Evolutionary conservation across 2,329 filamentous ascomycete species (phyloP).

Genomic region (Catunica adiposa): DNA sequence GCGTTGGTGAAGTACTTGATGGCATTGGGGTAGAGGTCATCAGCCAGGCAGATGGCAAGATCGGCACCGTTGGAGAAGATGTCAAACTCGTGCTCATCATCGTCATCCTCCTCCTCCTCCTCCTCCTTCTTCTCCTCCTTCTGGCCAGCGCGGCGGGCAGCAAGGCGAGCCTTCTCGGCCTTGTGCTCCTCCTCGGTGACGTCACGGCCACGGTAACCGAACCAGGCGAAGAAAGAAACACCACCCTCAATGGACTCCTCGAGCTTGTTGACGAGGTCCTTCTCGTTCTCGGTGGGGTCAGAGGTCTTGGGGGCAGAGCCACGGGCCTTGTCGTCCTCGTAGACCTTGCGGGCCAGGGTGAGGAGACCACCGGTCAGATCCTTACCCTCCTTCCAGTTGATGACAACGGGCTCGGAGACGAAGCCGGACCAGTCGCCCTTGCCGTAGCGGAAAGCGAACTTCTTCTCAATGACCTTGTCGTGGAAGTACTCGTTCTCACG

Average conservation of each 20-base stretch:
- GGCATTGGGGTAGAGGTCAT: slow-evolving; percentile 78
- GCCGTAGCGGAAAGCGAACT: slow-evolving; percentile 67
- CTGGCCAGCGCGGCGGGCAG: slow-evolving; percentile 25
- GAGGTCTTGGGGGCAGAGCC: slow-evolving; percentile 19
- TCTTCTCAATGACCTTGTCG: slow-evolving; percentile 68
- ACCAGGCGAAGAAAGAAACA: slow-evolving; percentile 76
- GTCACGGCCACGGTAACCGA: slow-evolving; percentile 58
- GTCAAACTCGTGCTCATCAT: slow-evolving; percentile 55
- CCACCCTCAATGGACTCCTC: slow-evolving; percentile 45
- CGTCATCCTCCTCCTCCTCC: slow-evolving; percentile 39
- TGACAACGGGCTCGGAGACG: slow-evolving; percentile 75
- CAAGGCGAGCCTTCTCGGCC: slow-evolving; percentile 37
- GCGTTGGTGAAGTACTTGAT: slow-evolving; percentile 87
- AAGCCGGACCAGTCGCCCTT: slow-evolving; percentile 54
- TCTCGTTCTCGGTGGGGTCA: slow-evolving; percentile 29
- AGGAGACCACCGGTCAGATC: slow-evolving; percentile 73
- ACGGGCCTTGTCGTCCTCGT: slow-evolving; percentile 40
- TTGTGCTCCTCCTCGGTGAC: slow-evolving; percentile 59
- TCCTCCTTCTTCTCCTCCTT: slow-evolving; percentile 36
- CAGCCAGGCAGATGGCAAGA: slow-evolving; percentile 60
- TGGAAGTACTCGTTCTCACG: slow-evolving; percentile 67
- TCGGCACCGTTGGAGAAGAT: slow-evolving; percentile 81
- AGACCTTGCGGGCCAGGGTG: slow-evolving; percentile 53
- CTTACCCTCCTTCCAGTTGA: slow-evolving; percentile 73
- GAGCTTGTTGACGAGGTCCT: slow-evolving; percentile 37